Evolutionary conservation across 1,139 yeast species (phyloP), one percentile per base, ranked within the genome.

Genomic region (Debaryomycetaceae sp.): DNA sequence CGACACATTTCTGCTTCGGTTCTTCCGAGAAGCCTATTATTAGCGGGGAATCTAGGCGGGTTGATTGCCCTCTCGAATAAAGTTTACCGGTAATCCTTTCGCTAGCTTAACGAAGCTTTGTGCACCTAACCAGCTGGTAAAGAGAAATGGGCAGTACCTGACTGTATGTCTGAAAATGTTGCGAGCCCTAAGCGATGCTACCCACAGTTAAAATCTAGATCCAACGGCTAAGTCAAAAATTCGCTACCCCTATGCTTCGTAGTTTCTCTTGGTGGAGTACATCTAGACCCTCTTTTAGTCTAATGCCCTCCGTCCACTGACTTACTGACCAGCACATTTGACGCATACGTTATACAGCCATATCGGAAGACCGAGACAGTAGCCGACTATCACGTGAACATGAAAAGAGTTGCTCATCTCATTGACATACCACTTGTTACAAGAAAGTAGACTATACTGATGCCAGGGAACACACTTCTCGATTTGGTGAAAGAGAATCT

Each of bases 401-500:
- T 4, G 20, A 17, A 17, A 17, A 17, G 20, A 17, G 8, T 27
- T 27, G 31, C 31, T 27, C 31, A 27, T 27, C 31, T 27, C 31
- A 11, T 27, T 11, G 8, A 7, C 11, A 8, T 7, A 27, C 8
- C 31, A 8, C 8, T 4, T 27, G 2, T 11, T 8, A 27, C 11
- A 27, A 27, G 8, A 27, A 27, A 7, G 8, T 27, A 11, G 31
- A 27, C 8, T 2, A 8, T 11, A 27, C 11, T 7, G 31, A 27
- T 27, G 31, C 11, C 31, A 11, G 11, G 11, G 11, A 11, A 27
- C 31, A 8, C 31, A 27, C 31, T 27, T 27, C 11, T 7, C 4
- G 31, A 27, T 8, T 27, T 27, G 17, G 74, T 71, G 9, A 48
- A 55, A 40, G 53, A 74, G 37, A 81, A 81, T 55, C 68, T 83